Percentiles rank a stretch among this genome's conserved stretches.
phyloP scores from a whole-genome alignment of 1,139 yeast genomes.

The Hansenula lynferdii region DNA sequence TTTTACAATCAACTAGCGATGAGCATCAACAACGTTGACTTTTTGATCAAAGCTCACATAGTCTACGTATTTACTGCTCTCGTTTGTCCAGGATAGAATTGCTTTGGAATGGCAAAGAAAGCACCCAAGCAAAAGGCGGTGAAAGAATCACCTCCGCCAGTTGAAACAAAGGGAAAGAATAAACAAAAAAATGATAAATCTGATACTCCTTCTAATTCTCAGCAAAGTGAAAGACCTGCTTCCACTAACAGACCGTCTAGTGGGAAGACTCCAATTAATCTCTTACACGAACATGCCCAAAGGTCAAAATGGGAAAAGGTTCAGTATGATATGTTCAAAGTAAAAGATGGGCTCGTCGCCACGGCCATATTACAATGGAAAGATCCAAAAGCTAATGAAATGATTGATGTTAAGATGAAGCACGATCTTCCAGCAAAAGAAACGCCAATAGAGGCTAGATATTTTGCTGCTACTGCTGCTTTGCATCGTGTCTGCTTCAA shows the following conservation, averaged over 20 bases:
- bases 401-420: constrained; percentile 50
- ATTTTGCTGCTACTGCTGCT: constrained; percentile 85
- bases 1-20: too few species aligned
- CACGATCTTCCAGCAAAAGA: constrained; percentile 33
- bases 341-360: constrained; percentile 54
- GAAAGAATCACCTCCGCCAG: not conserved
- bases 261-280: constrained; percentile 86
- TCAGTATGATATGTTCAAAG: constrained; percentile 59
- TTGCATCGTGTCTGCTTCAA: constrained; percentile 74
- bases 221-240: constrained; percentile 30
- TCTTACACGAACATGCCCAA: constrained; percentile 85
- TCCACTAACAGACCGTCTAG: constrained; percentile 64
- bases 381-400: constrained; percentile 76
- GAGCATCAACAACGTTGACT: too few species aligned
- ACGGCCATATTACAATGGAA: constrained; percentile 61
- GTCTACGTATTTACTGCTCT: too few species aligned
- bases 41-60: too few species aligned
- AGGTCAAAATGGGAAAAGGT: constrained; percentile 89
- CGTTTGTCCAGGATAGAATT: too few species aligned
- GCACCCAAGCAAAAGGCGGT: constrained; percentile 2
- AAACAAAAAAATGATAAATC: constrained; percentile 15
- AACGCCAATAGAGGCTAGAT: constrained; percentile 86
- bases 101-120: constrained; percentile 6
- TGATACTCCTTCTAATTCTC: constrained; percentile 4
- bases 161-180: not conserved